Evolutionary conservation across 768 basidiomycete species (phyloP), one percentile per base, ranked within the genome.

Genomic region (Dendrothele bispora): DNA sequence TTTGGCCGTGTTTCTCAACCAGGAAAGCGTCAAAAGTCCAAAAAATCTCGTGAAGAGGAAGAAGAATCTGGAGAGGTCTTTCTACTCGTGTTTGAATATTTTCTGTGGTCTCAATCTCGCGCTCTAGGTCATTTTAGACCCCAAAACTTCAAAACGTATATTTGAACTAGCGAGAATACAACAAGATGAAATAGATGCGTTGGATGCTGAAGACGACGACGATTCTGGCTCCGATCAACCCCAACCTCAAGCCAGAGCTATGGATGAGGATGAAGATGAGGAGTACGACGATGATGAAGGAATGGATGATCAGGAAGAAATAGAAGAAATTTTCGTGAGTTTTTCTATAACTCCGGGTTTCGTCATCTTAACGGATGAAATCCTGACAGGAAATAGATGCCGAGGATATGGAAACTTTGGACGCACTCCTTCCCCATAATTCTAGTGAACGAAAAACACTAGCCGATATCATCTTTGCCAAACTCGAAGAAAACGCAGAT

Each of bases 391-490:
- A 95, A 77, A 88, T 99, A 61, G 95, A 98, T 70, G 83, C 88
- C 49, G 83, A 75, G 51, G 97, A 98, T 68, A 75, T 95, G 65
- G 82, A 87, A 55, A 82, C 92, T 1, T 73, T 99, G 28, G 94
- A 98, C 56, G 74, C 82, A 12, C 72, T 93, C 25, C 77, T 91
- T 35, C 92, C 92, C 30, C 69, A 82, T 12, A 90, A 86, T 65
- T 75, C 81, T 14, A 78, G 79, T 6, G 86, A 90, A 63, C 81
- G 91, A 37, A 79, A 81, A 64, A 98, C 95, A 2, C 72, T 99
- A 25, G 97, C 97, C 25, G 97, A 99, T 63, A 75, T 98, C n/a
- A 99, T 98, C 50, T 91, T 99, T 61, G 79, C 89, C 21, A 98
- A 98, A 69, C 75, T 99, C 20, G 87, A 95, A 18, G 37, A 30